phyloP scores from a whole-genome alignment of 2,329 filamentous ascomycete species.

The Exophiala viscosa region DNA sequence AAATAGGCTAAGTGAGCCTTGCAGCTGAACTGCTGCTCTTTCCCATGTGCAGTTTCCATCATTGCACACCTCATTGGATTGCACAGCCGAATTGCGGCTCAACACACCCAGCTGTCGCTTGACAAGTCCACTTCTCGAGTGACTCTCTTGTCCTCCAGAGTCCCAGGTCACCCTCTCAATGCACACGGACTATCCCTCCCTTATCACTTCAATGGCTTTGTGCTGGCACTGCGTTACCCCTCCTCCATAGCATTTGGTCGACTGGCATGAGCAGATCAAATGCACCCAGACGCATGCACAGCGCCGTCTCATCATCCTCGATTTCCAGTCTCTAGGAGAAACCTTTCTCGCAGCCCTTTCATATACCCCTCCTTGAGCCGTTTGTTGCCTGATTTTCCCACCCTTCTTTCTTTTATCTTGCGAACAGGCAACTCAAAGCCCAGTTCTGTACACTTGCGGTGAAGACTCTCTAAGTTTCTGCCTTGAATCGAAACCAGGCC shows the following conservation, averaged over 20 bases:
- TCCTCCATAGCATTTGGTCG: neutral
- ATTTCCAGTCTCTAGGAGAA: neutral
- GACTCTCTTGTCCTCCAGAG: too few relatives aligned
- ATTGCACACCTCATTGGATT: too few relatives aligned
- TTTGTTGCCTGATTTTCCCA: slow-evolving; percentile 11
- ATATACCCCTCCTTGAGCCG: slow-evolving; percentile 12
- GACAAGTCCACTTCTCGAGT: too few relatives aligned
- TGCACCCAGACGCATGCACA: neutral
- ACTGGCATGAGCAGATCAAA: neutral
- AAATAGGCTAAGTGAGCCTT: neutral
- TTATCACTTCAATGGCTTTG: too few relatives aligned
- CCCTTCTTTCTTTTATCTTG: slow-evolving; percentile 1
- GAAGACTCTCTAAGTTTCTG: slow-evolving; percentile 6
- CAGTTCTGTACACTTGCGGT: neutral
- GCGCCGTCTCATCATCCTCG: neutral
- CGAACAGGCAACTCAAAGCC: slow-evolving; percentile 5
- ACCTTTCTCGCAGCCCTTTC: neutral
- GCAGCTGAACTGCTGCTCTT: too few relatives aligned
- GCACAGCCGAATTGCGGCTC: too few relatives aligned
- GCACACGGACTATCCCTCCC: too few relatives aligned
- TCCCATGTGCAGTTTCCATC: too few relatives aligned
- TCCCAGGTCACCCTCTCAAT: too few relatives aligned
- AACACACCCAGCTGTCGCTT: too few relatives aligned
- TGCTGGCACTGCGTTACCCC: too few relatives aligned
- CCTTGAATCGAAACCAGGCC: neutral